Evolutionary conservation across 2,329 filamentous ascomycete species (phyloP).

Genomic region (Macrophomina pseudophaseolina): DNA sequence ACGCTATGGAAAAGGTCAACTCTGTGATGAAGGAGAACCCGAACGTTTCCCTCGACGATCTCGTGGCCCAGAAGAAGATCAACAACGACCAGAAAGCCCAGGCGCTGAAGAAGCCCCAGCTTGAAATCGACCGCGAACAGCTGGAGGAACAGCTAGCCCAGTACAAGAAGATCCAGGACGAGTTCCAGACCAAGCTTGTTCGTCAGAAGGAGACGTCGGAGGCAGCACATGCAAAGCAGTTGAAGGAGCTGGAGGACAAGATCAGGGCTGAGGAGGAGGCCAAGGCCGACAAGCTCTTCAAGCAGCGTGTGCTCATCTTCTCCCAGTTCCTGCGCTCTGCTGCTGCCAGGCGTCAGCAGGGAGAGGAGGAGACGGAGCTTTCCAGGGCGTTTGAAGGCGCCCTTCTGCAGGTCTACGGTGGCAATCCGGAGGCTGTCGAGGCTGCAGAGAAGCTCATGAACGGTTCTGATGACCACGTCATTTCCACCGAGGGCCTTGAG

Average conservation of each 20-base stretch:
- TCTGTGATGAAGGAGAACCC: conserved; percentile 71
- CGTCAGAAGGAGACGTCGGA: conserved; percentile 63
- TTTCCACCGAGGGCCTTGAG: conserved; percentile 67
- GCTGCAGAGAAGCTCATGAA: conserved; percentile 79
- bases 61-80: conserved; percentile 74
- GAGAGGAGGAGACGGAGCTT: conserved; percentile 75
- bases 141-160: conserved; percentile 75
- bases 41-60: conserved; percentile 72
- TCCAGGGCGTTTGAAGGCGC: conserved; percentile 82
- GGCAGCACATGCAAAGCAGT: conserved; percentile 61
- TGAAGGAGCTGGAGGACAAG: conserved; percentile 60
- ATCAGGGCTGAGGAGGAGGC: conserved; percentile 60
- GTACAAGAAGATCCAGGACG: conserved; percentile 76
- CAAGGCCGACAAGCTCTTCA: conserved; percentile 54
- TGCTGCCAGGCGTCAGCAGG: conserved; percentile 73
- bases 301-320: conserved; percentile 70
- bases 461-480: conserved; percentile 69
- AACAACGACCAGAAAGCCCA: conserved; percentile 81
- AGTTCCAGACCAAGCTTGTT: conserved; percentile 67
- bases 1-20: conserved; percentile 75
- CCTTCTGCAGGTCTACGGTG: conserved; percentile 77
- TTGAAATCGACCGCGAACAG: conserved; percentile 71
- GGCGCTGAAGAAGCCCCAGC: conserved; percentile 75
- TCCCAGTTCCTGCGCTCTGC: conserved; percentile 82
- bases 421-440: conserved; percentile 74